Evolutionary conservation across 2,329 filamentous ascomycete species (phyloP), one percentile per base, ranked within the genome.

Genomic region (Pyrenochaeta sp.): DNA sequence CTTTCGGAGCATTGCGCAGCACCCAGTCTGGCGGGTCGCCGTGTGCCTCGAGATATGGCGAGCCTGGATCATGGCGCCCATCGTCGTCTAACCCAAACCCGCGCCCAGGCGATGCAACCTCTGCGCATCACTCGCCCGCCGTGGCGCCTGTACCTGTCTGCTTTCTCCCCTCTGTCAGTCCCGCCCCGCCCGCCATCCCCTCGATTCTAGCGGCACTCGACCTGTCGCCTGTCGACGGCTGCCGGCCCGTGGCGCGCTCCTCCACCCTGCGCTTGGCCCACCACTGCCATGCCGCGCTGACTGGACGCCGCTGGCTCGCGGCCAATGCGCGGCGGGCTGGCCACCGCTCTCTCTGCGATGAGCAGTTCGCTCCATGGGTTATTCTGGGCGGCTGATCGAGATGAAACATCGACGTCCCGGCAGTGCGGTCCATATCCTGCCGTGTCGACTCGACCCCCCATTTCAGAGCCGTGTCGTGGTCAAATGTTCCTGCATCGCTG

Each of bases 401-500:
- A 71, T 72, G 67, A 71, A 71, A 71, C 69, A 68, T 69, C 48
- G 37, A 55, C 44, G 56, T 61, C 61, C 68, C 67, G 56, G 47
- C 49, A 51, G 37, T 52, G 40, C 41, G 65, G 68, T 52, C 51
- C 41, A 45, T 55, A 50, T 53, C 60, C 60, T 69, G 67, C 62
- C 53, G 67, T 71, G 66, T 69, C 63, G 64, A 69, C 58, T 61
- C 55, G 54, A 48, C 50, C 60, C 52, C 59, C 58, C 52, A 50
- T 58, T 65, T 44, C 59, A 68, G 63, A 55, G 61, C 55, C 57
- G 65, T 63, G 62, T 63, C 61, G 63, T 68, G 65, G 64, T 58
- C 68, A 65, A n/a, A 69, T 71, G 69, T 72, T 72, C 68, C 68
- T 72, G 69, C 69, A 63, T 72, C 60, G 65, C 63, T 67, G 66